These are phyloP conservation scores for Scenedesmus sp. DNA, from an alignment of 163 green algal genomes.

Conservation along the genomic window DNA sequence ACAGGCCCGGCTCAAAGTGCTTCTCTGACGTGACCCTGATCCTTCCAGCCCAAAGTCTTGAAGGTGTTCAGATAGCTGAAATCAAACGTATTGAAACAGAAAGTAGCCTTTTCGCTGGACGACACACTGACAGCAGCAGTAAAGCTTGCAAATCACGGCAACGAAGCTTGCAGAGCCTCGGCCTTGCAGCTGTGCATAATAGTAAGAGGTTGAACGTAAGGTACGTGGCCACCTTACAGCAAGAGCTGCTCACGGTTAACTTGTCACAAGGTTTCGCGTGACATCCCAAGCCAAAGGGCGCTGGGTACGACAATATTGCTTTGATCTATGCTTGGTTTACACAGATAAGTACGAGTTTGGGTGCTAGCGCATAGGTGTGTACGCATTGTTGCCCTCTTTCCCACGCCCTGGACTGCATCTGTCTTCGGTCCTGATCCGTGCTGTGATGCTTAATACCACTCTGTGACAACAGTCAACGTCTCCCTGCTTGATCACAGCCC, in stretches of 20 bases:
- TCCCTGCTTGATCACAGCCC: background rate
- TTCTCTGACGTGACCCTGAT: background rate
- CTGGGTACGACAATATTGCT: background rate
- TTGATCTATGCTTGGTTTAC: background rate
- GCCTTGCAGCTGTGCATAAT: background rate
- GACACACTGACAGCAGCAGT: background rate
- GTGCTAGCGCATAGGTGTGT: background rate
- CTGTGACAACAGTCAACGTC: background rate
- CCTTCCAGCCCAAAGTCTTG: background rate
- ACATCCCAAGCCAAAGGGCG: background rate
- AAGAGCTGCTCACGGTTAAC: background rate
- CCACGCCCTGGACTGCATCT: background rate
- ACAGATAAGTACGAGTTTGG: background rate
- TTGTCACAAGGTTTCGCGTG: background rate
- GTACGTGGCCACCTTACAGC: background rate
- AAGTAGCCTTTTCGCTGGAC: background rate
- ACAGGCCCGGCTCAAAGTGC: background rate
- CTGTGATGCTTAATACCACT: background rate
- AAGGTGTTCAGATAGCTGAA: background rate
- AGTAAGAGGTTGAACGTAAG: background rate
- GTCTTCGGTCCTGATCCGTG: background rate
- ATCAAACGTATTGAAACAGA: background rate
- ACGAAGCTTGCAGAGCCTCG: background rate
- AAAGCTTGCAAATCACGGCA: background rate
- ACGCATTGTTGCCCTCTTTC: background rate